Percentiles rank a stretch among this genome's conserved stretches.
Evolutionary conservation across 495 filamentous ascomycete genomes (phyloP).

Genomic region (Lepraria neglecta): DNA sequence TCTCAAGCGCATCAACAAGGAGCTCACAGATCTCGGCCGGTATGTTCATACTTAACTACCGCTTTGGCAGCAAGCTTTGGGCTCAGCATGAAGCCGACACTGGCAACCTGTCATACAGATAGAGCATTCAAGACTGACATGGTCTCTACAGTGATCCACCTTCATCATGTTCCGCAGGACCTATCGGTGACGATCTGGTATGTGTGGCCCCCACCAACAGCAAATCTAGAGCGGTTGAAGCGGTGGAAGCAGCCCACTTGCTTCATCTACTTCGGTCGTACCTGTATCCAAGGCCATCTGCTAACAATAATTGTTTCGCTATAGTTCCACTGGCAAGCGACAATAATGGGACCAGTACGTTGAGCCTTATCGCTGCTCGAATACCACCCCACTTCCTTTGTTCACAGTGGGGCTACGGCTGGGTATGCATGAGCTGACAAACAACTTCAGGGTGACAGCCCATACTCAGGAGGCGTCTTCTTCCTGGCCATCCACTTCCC

Average conservation of each 20-base stretch:
- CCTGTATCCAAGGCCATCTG: neutral
- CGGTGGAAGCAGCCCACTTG: neutral
- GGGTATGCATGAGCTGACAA: slow-evolving; percentile 3
- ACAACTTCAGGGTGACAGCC: slow-evolving; percentile 67
- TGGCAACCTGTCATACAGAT: neutral
- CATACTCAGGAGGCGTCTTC: slow-evolving; percentile 96
- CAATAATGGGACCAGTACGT: slow-evolving; percentile 99
- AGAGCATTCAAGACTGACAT: neutral
- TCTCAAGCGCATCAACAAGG: slow-evolving; percentile 99
- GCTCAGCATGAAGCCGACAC: slow-evolving; percentile 6
- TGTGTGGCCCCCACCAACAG: slow-evolving; percentile 34
- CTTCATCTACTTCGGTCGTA: neutral
- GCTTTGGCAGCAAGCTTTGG: neutral
- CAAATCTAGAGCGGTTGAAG: slow-evolving; percentile 4
- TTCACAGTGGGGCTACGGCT: neutral
- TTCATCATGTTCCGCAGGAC: slow-evolving; percentile 96
- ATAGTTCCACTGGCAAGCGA: slow-evolving; percentile 99
- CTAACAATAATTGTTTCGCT: slow-evolving; percentile 6
- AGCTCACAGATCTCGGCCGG: slow-evolving; percentile 98
- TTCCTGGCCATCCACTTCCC: slow-evolving; percentile 98
- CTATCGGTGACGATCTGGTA: slow-evolving; percentile 96
- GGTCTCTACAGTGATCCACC: slow-evolving; percentile 72
- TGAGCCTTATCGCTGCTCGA: slow-evolving; percentile 17
- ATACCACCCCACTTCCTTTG: neutral
- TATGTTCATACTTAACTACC: slow-evolving; percentile 44